A percentile compares a stretch with the other conserved stretches of the same genome.
phyloP scores from a whole-genome alignment of 2,329 filamentous ascomycete genomes.

The Clonostachys sp. region DNA sequence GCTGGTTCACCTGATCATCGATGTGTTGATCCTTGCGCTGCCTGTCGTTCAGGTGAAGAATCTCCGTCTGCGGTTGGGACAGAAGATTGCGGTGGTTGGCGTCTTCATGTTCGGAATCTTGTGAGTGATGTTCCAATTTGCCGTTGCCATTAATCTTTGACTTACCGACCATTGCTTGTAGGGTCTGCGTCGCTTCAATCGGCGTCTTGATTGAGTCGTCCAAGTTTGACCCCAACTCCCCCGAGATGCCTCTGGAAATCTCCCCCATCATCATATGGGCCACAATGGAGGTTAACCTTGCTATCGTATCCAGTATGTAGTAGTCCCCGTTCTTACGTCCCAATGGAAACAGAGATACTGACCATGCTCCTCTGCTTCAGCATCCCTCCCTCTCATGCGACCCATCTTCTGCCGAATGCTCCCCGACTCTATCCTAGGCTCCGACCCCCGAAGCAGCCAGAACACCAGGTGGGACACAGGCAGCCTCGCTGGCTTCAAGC shows the following conservation, averaged over 20 bases:
- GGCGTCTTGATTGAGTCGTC: background rate
- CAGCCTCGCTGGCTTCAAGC: background rate
- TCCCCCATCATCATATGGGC: conserved; percentile 1
- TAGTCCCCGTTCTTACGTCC: too few species aligned
- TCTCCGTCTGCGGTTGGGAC: conserved; percentile 9
- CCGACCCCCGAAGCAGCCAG: background rate
- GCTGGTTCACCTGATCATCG: conserved; percentile 14
- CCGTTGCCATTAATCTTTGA: background rate
- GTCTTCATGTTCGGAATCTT: conserved; percentile 13
- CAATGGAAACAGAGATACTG: too few species aligned
- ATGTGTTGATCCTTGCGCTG: conserved; percentile 14
- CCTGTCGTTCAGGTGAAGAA: conserved; percentile 14
- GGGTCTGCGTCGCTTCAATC: conserved; percentile 3
- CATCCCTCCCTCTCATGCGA: background rate
- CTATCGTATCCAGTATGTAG: conserved; percentile 1
- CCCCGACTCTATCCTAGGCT: background rate
- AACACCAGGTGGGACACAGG: background rate
- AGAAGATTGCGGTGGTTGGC: conserved; percentile 10
- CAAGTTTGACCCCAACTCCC: background rate
- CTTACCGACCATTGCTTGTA: background rate
- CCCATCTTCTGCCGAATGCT: background rate
- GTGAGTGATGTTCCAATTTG: conserved; percentile 5
- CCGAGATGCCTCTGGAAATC: conserved; percentile 1
- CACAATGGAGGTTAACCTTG: conserved; percentile 2
- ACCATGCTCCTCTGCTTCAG: background rate